Evolutionary conservation across 2,329 filamentous ascomycete species (phyloP), one percentile per base, ranked within the genome.

Genomic region (Fusarium anthophilum): DNA sequence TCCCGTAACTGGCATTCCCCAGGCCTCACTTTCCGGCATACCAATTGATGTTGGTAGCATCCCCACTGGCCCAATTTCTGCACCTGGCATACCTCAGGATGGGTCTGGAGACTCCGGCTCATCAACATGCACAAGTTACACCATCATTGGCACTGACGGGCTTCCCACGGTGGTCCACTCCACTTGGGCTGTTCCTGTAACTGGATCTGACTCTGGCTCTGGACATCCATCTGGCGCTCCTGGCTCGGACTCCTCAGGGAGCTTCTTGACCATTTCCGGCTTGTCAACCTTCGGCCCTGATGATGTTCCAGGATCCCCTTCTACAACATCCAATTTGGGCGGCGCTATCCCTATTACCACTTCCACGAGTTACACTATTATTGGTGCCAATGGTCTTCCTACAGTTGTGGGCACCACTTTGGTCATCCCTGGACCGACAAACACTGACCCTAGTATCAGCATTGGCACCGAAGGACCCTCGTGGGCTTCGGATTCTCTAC

Each of bases 391-490:
- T 64, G 76, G 74, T 14, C 58, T 76, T 51, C 76, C 78, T 13
- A 82, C 79, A 32, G 69, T 81, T 37, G 65, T 80, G n/a, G 80
- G 82, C 37, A 78, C 81, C 10, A 82, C 81, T 17, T 76, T 78
- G 66, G 71, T 80, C n/a, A 65, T 81, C 28, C 76, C 78, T 47
- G 74, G 70, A 26, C 79, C 75, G 63, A 61, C 64, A 44, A 72
- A 68, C 30, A 72, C 78, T 24, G 75, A 76, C 9, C 62, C 74
- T 7, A 68, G 61, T 37, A 41, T 73, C 37, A 63, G 60, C 17
- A 59, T 47, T 24, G 64, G 30, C 24, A 58, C 70, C 47, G 56
- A 43, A 15, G 39, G 35, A 32, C 69, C 74, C 24, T 69, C 63
- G 32, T 63, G 63, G n/a, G 63, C 63, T 6, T 78, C 75, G 3